Conservation (phyloP, 2,329 filamentous ascomycete species). For the Ophiocordyceps camponoti-floridani region DNA sequence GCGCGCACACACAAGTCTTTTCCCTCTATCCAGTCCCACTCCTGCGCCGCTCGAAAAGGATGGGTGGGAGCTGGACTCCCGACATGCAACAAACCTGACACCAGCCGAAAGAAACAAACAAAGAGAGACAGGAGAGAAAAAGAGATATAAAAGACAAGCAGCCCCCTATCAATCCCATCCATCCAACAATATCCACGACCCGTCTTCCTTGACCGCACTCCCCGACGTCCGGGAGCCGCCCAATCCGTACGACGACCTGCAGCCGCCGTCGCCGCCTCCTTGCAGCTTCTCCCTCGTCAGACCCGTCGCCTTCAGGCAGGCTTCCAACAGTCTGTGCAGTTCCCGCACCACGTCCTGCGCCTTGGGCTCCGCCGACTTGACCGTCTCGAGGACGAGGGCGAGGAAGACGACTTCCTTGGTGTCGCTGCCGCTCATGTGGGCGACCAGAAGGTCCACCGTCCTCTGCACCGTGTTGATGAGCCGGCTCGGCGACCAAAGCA, state of each 20-base stretch:
- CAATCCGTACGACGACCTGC: slow-evolving; percentile 11
- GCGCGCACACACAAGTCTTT: too few relatives aligned
- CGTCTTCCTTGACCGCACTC: not conserved
- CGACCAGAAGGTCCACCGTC: slow-evolving; percentile 25
- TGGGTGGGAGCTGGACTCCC: too few relatives aligned
- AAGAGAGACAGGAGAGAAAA: too few relatives aligned
- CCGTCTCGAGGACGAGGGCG: slow-evolving; percentile 27
- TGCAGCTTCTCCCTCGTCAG: slow-evolving; percentile 17
- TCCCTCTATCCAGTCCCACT: too few relatives aligned
- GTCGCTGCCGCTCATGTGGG: slow-evolving; percentile 28
- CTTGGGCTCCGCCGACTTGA: slow-evolving; percentile 21
- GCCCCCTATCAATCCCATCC: not conserved
- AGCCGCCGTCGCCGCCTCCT: slow-evolving; percentile 9
- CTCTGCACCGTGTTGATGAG: slow-evolving; percentile 27
- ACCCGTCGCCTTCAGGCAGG: slow-evolving; percentile 24
- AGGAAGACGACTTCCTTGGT: slow-evolving; percentile 31
- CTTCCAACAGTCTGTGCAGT: slow-evolving; percentile 23
- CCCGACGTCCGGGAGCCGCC: not conserved
- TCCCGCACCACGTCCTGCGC: slow-evolving; percentile 22
- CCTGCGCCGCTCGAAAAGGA: too few relatives aligned
- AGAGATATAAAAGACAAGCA: too few relatives aligned
- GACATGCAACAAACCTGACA: too few relatives aligned
- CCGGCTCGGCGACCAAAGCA: slow-evolving; percentile 23
- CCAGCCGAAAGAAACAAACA: too few relatives aligned
- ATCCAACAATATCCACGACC: not conserved